A percentile compares a stretch with the other conserved stretches of the same genome.
Evolutionary conservation across 179 eudicot species (phyloP).

Genomic region (Drosera spatulata): DNA sequence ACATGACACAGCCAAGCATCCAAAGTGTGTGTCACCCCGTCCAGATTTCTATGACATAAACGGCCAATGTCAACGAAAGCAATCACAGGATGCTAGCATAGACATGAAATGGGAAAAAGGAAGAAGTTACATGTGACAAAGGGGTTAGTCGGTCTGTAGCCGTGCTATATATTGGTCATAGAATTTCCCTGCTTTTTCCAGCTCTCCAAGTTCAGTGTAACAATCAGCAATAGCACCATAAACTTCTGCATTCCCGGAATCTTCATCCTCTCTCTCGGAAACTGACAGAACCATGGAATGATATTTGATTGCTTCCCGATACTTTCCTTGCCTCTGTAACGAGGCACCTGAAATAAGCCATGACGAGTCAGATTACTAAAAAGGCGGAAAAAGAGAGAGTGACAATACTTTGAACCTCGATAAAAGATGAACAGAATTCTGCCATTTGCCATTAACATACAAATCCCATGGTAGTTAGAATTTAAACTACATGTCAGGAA

Average conservation of each 20-base stretch:
- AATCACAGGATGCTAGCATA: too few relatives aligned
- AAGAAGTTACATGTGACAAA: too few relatives aligned
- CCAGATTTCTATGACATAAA: too few relatives aligned
- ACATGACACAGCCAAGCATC: too few relatives aligned
- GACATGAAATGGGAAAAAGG: too few relatives aligned
- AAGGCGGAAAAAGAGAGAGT: neutral
- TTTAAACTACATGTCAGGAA: too few relatives aligned
- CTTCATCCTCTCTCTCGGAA: slow-evolving; percentile 60
- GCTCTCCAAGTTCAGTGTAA: slow-evolving; percentile 87
- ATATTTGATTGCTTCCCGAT: slow-evolving; percentile 72
- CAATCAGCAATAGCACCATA: slow-evolving; percentile 98
- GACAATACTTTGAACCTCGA: too few relatives aligned
- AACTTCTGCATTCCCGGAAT: slow-evolving; percentile 91
- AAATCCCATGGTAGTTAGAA: too few relatives aligned
- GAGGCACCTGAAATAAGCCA: slow-evolving; percentile 40
- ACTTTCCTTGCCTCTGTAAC: slow-evolving; percentile 37
- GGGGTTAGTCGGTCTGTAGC: slow-evolving; percentile 43
- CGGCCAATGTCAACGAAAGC: too few relatives aligned
- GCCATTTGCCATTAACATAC: too few relatives aligned
- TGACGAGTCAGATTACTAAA: neutral
- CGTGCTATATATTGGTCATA: slow-evolving; percentile 75
- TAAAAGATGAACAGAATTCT: too few relatives aligned
- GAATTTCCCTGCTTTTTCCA: slow-evolving; percentile 73
- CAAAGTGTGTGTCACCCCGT: too few relatives aligned
- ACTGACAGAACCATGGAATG: slow-evolving; percentile 70